Conservation (phyloP, 2,329 filamentous ascomycete genomes). For the Periglandula ipomoeae region DNA sequence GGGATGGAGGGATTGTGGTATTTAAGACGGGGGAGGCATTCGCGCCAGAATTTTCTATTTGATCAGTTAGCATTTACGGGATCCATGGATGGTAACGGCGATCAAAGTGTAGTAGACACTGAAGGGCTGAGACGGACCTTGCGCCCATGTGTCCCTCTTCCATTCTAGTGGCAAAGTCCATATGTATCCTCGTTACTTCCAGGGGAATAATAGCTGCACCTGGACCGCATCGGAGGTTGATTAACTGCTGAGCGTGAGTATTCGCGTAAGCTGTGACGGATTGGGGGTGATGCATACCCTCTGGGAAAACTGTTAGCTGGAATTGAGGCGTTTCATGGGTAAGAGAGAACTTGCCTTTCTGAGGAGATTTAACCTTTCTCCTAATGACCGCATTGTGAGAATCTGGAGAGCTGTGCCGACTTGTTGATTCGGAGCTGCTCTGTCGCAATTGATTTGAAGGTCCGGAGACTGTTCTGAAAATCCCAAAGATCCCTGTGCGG, state of each 20-base stretch:
- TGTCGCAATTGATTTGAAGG: too few relatives aligned
- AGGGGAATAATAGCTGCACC: conserved; percentile 75
- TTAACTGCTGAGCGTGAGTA: conserved; percentile 48
- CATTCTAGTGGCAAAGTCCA: conserved; percentile 58
- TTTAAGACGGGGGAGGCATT: conserved; percentile 77
- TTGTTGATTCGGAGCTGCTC: neutral
- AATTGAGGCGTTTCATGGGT: neutral
- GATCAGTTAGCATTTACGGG: conserved; percentile 12
- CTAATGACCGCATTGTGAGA: conserved; percentile 35
- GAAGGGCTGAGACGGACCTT: conserved; percentile 42
- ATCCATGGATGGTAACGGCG: neutral
- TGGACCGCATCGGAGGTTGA: conserved; percentile 68
- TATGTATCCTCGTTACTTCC: conserved; percentile 64
- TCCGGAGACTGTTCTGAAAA: neutral
- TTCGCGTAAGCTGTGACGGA: too few relatives aligned
- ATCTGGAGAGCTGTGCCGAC: neutral
- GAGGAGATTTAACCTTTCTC: conserved; percentile 65
- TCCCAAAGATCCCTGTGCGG: conserved; percentile 4
- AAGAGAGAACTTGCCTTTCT: conserved; percentile 50
- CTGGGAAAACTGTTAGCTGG: conserved; percentile 19
- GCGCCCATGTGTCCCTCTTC: conserved; percentile 63
- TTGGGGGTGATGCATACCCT: conserved; percentile 33
- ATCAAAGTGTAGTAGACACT: neutral
- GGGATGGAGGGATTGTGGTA: conserved; percentile 83
- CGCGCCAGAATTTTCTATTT: conserved; percentile 76